These are phyloP conservation scores for Elsinoe fawcettii DNA, from an alignment of 2,329 filamentous ascomycete species.

Conservation along the genomic window DNA sequence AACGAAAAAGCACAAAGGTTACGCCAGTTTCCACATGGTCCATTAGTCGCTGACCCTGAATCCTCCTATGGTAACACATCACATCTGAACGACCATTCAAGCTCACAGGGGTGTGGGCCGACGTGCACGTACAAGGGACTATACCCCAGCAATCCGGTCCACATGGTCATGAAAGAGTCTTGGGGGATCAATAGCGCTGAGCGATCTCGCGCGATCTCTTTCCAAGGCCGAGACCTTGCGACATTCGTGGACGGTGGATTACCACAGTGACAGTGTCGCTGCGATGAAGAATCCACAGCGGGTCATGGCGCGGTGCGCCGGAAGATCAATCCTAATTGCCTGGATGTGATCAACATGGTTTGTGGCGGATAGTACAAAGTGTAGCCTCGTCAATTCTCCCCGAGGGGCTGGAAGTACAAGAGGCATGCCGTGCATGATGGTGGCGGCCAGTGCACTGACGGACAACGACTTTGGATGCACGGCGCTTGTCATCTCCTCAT, in stretches of 20 bases:
- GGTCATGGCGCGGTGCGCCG: constrained; percentile 1
- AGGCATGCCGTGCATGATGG: constrained; percentile 7
- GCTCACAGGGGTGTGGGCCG: constrained; percentile 6
- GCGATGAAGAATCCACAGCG: not conserved
- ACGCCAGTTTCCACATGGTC: not conserved
- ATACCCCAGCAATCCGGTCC: not conserved
- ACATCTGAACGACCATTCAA: not conserved
- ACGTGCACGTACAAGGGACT: constrained; percentile 8
- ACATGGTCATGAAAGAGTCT: not conserved
- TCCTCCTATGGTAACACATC: not conserved
- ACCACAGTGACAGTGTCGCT: not conserved
- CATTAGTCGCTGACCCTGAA: constrained; percentile 1
- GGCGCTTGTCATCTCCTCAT: constrained; percentile 7
- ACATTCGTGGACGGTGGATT: not conserved
- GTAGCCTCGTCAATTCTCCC: not conserved
- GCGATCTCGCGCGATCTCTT: not conserved
- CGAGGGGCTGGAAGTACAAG: not conserved
- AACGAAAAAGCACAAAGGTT: constrained; percentile 3
- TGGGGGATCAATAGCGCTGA: constrained; percentile 6
- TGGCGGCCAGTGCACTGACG: constrained; percentile 6
- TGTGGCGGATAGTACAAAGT: not conserved
- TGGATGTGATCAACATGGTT: constrained; percentile 1
- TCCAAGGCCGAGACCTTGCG: constrained; percentile 7
- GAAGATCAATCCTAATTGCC: not conserved
- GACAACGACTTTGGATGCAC: not conserved